Evolutionary conservation across 1,284 basidiomycete species (phyloP), one percentile per base, ranked within the genome.

Genomic region (Pisolithus thermaeus): DNA sequence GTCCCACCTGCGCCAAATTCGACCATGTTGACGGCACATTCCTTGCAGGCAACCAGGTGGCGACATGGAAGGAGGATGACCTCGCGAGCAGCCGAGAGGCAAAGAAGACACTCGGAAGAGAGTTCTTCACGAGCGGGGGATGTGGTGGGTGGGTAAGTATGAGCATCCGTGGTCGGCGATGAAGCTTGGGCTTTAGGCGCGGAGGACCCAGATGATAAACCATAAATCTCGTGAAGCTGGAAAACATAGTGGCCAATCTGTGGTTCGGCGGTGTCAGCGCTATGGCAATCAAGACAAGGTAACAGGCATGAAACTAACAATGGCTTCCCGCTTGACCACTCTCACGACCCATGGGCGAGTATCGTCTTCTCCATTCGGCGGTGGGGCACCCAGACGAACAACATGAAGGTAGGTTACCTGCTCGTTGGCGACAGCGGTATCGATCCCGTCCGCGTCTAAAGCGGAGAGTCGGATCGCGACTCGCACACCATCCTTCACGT

Each of bases 1-100:
- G 77, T 83, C 4, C 92, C 92, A 2, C 92, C 92, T 0, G 92
- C 92, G 36, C 92, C 92, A 65, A 92, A 95, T 66, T 95, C 92
- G 38, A 95, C 85, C 92, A 95, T 95, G 63, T 94, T 94, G 42
- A 94, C 70, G 0, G 92, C 92, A 60, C 92, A 95, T 44, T 94
- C 92, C 58, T 89, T 83, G 71, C 92, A 95, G 6, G 92, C 92
- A 50, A 95, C 92, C 27, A 95, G 77, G 68, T 95, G 92, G 50
- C 92, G 75, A 66, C 92, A 95, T 0, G 92, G 92, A 5, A 95
- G 78, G 5, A 95, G 79, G 2, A 95, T 89, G 35, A 95, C 92
- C 66, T 94, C 92, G 44, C 91, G 79, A 1, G 92, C 87, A 0
- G 85, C 81, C 3, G 87, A 90, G 30, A 95, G 78, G 62, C 92